Evolutionary conservation across 768 basidiomycete genomes (phyloP).

Genomic region (Termitomyces sp.): DNA sequence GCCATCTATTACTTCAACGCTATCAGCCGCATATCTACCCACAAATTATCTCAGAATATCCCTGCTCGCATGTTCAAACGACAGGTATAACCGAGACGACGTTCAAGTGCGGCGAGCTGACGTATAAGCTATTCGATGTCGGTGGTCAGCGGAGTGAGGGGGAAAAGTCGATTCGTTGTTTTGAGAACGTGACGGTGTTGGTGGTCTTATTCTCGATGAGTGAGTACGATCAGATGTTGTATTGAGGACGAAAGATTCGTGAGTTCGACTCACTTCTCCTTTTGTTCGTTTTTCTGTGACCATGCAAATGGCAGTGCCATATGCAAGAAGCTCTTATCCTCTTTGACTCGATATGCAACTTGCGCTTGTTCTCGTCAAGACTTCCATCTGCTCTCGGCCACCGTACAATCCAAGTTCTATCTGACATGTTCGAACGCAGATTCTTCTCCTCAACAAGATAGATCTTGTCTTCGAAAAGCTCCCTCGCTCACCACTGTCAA

Average conservation of each 20-base stretch:
- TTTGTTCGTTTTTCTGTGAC: not conserved
- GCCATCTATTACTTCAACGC: conserved; percentile 98
- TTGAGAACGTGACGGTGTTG: conserved; percentile 90
- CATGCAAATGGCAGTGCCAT: conserved; percentile 59
- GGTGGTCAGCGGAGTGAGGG: conserved; percentile 86
- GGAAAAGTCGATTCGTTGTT: conserved; percentile 96
- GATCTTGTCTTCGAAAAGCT: conserved; percentile 95
- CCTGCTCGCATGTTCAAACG: conserved; percentile 91
- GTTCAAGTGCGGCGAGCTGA: conserved; percentile 92
- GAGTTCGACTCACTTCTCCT: conserved; percentile 27
- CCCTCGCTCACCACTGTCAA: conserved; percentile 71
- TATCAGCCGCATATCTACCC: conserved; percentile 77
- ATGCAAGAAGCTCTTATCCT: conserved; percentile 97
- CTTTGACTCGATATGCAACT: conserved; percentile 98
- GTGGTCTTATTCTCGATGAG: conserved; percentile 90
- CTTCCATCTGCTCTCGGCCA: conserved; percentile 58
- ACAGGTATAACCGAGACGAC: conserved; percentile 98
- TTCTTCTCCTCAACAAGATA: conserved; percentile 96
- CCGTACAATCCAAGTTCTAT: not conserved
- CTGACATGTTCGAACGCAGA: conserved; percentile 36
- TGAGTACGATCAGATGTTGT: conserved; percentile 97
- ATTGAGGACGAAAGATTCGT: conserved; percentile 93
- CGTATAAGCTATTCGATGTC: conserved; percentile 90
- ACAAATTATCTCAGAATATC: conserved; percentile 88
- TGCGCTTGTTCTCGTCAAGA: conserved; percentile 90